Evolutionary conservation across 2,329 filamentous ascomycete genomes (phyloP).

Genomic region (Stagonosporopsis cucurbitacearum): DNA sequence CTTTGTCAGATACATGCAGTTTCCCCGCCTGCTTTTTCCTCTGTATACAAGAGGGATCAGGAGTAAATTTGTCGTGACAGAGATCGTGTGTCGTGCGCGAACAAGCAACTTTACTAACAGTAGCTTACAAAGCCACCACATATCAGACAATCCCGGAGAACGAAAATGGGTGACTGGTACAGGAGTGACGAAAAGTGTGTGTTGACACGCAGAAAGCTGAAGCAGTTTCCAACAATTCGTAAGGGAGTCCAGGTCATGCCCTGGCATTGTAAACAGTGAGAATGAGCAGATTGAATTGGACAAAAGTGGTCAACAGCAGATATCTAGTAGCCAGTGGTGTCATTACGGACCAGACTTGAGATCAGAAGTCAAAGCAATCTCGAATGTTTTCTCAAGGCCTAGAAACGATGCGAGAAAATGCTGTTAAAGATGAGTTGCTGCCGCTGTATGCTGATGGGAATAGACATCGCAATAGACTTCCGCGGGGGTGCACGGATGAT

Average conservation of each 20-base stretch:
- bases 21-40: background rate
- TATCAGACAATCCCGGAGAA: background rate
- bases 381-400: too few relatives aligned
- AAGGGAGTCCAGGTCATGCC: too few relatives aligned
- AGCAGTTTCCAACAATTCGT: too few relatives aligned
- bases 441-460: too few relatives aligned
- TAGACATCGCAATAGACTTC: background rate
- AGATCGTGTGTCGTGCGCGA: background rate
- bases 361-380: too few relatives aligned
- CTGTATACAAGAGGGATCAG: background rate
- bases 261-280: background rate
- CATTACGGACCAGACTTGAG: background rate
- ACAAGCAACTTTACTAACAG: background rate
- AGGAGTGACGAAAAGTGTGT: background rate
- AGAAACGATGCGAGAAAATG: too few relatives aligned
- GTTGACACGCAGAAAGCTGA: too few relatives aligned
- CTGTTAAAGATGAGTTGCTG: too few relatives aligned
- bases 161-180: background rate
- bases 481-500: constrained; percentile 3
- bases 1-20: background rate
- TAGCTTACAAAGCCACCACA: background rate
- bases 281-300: too few relatives aligned
- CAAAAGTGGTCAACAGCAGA: background rate
- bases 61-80: background rate
- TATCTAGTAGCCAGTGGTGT: background rate